These are phyloP conservation scores for Myriosclerotinia curreyana DNA, from an alignment of 2,329 filamentous ascomycete genomes.

Conservation along the genomic window DNA sequence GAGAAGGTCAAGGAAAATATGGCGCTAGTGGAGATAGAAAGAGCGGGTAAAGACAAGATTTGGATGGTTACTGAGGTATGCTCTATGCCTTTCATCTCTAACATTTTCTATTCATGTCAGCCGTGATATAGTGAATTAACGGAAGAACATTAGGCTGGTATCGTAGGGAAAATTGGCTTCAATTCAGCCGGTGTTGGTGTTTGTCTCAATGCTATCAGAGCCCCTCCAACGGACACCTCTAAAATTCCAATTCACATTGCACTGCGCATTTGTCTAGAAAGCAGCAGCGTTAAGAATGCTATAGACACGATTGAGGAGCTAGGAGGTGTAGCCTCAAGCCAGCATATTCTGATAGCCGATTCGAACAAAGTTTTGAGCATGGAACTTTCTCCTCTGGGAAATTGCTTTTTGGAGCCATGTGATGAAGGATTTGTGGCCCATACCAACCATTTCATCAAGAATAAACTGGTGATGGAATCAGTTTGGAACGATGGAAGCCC, in stretches of 20 bases:
- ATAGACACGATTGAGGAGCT: slow-evolving; percentile 45
- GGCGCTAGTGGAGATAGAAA: slow-evolving; percentile 25
- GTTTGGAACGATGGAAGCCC: slow-evolving; percentile 40
- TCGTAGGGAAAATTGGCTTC: slow-evolving; percentile 50
- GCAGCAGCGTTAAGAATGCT: slow-evolving; percentile 45
- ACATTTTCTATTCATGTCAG: not conserved
- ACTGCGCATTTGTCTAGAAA: slow-evolving; percentile 52
- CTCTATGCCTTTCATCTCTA: slow-evolving; percentile 6
- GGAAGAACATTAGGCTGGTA: slow-evolving; percentile 29
- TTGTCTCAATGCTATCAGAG: slow-evolving; percentile 54
- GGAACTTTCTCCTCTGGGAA: slow-evolving; percentile 44
- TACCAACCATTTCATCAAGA: slow-evolving; percentile 39
- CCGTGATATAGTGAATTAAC: slow-evolving; percentile 7
- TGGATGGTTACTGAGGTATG: slow-evolving; percentile 17
- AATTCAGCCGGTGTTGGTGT: slow-evolving; percentile 54
- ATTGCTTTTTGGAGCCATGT: slow-evolving; percentile 31
- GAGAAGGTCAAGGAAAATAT: slow-evolving; percentile 26
- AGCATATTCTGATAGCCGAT: slow-evolving; percentile 55
- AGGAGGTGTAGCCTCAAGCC: slow-evolving; percentile 51
- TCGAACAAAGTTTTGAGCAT: slow-evolving; percentile 40
- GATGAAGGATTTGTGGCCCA: slow-evolving; percentile 32
- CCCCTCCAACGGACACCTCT: slow-evolving; percentile 46
- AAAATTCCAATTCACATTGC: slow-evolving; percentile 54
- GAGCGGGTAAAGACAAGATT: not conserved
- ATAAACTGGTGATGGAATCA: slow-evolving; percentile 37